A percentile compares a stretch with the other conserved stretches of the same genome.
These are phyloP conservation scores for Tricholoma furcatifolium DNA, from an alignment of 768 basidiomycete genomes.

Conservation along the genomic window DNA sequence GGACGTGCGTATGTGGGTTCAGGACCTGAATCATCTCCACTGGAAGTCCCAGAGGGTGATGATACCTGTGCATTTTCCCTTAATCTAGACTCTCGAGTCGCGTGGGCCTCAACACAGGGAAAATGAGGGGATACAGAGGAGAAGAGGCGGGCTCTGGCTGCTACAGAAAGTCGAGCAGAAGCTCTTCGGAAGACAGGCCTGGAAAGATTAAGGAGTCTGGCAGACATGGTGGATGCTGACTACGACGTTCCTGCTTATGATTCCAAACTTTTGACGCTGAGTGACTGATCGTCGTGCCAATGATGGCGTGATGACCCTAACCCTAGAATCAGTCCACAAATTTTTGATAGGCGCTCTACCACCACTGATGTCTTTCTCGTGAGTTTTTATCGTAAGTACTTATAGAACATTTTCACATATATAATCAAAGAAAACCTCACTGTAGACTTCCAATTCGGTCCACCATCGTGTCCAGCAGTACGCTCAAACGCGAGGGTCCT, in stretches of 20 bases:
- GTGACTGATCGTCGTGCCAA: neutral
- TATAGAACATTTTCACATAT: no score
- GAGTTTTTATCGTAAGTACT: no score
- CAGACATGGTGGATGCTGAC: conserved; percentile 12
- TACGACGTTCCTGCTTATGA: neutral
- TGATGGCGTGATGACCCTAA: conserved; percentile 21
- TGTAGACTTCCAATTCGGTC: no score
- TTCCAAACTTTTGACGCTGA: neutral
- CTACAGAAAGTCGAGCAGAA: conserved; percentile 1
- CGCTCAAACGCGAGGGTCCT: no score
- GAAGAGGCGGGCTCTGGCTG: conserved; percentile 3
- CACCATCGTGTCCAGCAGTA: no score
- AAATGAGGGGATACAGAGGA: conserved; percentile 37
- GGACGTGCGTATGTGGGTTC: conserved; percentile 84
- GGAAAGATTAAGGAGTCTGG: conserved; percentile 1
- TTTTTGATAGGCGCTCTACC: neutral
- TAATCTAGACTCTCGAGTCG: conserved; percentile 59
- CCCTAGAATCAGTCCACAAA: conserved; percentile 14
- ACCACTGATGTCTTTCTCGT: no score
- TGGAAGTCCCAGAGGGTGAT: conserved; percentile 15
- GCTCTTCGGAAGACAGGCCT: conserved; percentile 2
- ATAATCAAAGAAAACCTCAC: no score
- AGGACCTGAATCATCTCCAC: conserved; percentile 54
- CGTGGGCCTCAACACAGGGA: conserved; percentile 84
- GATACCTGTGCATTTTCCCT: conserved; percentile 26